Evolutionary conservation across 306 rosid genomes (phyloP).

Genomic region (Hippophae rhamnoides): DNA sequence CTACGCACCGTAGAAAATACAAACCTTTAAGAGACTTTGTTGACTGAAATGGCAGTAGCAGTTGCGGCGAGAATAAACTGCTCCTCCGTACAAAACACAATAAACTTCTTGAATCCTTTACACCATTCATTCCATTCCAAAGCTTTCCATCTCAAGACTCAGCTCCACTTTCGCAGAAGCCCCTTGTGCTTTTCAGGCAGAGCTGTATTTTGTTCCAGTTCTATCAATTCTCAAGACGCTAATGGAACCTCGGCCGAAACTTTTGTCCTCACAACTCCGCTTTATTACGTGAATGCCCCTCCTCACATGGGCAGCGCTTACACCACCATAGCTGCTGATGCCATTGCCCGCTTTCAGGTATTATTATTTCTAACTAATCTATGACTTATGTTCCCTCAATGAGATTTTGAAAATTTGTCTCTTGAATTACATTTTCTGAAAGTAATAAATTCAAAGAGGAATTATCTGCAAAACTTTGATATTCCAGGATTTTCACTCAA

Average conservation of each 20-base stretch:
- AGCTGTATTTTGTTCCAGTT: conserved; percentile 36
- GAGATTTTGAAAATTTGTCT: too few species aligned
- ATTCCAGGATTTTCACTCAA: too few species aligned
- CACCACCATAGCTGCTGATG: conserved; percentile 93
- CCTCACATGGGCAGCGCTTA: conserved; percentile 99
- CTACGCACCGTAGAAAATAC: not conserved
- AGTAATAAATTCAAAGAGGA: too few species aligned
- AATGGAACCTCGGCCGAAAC: conserved; percentile 26
- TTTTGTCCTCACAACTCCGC: conserved; percentile 83
- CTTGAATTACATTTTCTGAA: too few species aligned
- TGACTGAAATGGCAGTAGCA: conserved; percentile 36
- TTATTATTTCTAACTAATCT: not conserved
- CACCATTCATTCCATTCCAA: conserved; percentile 28
- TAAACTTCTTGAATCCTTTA: conserved; percentile 46
- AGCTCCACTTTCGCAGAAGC: conserved; percentile 26
- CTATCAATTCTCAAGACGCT: conserved; percentile 11
- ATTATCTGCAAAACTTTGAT: too few species aligned
- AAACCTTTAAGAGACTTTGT: not conserved
- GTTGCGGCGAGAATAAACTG: conserved; percentile 41
- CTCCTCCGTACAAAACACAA: conserved; percentile 36
- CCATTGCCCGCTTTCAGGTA: conserved; percentile 94
- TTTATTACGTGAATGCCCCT: conserved; percentile 95
- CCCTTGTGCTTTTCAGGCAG: conserved; percentile 4
- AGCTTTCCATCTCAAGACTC: conserved; percentile 27
- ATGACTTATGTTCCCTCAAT: too few species aligned